Evolutionary conservation across 495 filamentous ascomycete species (phyloP).

Genomic region (Hypoxylon cercidicola): DNA sequence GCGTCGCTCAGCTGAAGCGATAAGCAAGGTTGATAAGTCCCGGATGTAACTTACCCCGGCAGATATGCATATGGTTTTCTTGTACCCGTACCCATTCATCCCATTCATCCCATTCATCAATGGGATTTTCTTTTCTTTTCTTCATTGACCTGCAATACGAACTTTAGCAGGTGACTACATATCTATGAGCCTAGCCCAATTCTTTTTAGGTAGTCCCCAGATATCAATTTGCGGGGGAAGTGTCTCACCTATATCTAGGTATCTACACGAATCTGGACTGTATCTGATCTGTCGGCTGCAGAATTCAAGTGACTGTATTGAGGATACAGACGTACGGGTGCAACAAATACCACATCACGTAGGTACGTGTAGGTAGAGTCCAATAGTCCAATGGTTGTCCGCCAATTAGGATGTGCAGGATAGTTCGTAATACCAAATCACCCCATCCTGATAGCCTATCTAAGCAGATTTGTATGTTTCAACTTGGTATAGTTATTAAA

Average conservation of each 20-base stretch:
- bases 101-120: conserved; percentile 15
- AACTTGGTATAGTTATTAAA: too few relatives aligned
- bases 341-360: too few relatives aligned
- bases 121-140: not conserved
- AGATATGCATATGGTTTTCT: conserved; percentile 15
- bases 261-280: too few relatives aligned
- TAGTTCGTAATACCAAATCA: too few relatives aligned
- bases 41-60: conserved; percentile 31
- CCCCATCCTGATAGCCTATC: too few relatives aligned
- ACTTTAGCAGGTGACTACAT: not conserved
- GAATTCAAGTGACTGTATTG: too few relatives aligned
- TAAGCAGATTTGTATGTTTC: too few relatives aligned
- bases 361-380: not conserved
- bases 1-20: conserved; percentile 27
- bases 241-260: too few relatives aligned
- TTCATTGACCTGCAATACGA: conserved; percentile 16
- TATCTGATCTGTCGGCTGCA: too few relatives aligned
- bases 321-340: too few relatives aligned
- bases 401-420: not conserved
- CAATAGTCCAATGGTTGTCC: not conserved
- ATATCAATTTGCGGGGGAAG: conserved; percentile 12
- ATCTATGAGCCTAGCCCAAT: too few relatives aligned
- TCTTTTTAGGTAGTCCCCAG: not conserved
- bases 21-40: conserved; percentile 20
- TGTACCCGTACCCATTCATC: not conserved